These are phyloP conservation scores for Naganishia randhawae DNA, from an alignment of 768 basidiomycete genomes.

Conservation along the genomic window DNA sequence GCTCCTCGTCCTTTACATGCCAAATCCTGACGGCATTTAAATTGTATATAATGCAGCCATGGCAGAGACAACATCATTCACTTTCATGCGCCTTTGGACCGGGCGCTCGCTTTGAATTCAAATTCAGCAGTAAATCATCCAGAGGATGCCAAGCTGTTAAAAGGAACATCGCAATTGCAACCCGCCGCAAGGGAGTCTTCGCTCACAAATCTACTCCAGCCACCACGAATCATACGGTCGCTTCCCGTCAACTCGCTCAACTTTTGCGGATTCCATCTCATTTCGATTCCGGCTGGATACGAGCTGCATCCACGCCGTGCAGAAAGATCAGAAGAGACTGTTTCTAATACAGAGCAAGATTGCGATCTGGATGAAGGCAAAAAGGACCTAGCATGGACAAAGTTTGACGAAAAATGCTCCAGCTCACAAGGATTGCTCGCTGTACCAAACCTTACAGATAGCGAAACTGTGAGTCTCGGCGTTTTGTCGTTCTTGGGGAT, in stretches of 20 bases:
- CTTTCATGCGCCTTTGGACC: constrained; percentile 38
- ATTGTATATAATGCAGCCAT: constrained; percentile 35
- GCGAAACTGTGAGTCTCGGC: constrained; percentile 61
- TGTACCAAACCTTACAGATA: constrained; percentile 83
- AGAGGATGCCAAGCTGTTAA: constrained; percentile 54
- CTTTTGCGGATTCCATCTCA: constrained; percentile 82
- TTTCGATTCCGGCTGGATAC: constrained; percentile 43
- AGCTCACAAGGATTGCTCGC: constrained; percentile 58
- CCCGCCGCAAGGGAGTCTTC: constrained; percentile 37
- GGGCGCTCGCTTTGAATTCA: not conserved
- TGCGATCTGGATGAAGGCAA: constrained; percentile 25
- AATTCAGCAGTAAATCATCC: not conserved
- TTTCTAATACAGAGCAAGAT: constrained; percentile 16
- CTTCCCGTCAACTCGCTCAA: constrained; percentile 90
- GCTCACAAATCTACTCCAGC: constrained; percentile 51
- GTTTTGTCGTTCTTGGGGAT: not conserved
- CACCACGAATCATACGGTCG: constrained; percentile 61
- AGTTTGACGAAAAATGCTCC: not conserved
- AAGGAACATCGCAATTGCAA: constrained; percentile 53
- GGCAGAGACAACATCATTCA: constrained; percentile 47
- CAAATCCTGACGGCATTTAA: not conserved
- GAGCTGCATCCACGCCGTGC: not conserved
- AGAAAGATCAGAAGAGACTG: not conserved
- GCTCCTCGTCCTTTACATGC: not conserved
- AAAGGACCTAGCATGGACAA: not conserved